Base-by-base conservation (phyloP, 2,329 filamentous ascomycete species). In the Lachnellula willkommii region DNA sequence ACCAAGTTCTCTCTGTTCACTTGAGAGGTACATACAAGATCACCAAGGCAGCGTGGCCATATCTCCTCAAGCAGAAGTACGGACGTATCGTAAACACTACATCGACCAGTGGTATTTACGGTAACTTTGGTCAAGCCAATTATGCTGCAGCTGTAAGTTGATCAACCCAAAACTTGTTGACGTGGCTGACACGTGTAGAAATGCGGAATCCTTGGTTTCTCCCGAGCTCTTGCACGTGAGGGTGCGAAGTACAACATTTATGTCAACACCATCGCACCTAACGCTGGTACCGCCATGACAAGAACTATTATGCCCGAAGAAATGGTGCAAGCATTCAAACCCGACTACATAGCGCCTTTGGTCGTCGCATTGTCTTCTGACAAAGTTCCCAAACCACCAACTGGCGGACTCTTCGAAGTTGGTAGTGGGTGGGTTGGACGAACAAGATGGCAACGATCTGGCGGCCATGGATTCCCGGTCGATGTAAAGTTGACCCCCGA, bases 51-150 rank as follows among this genome's bases (percentile, higher is more conserved):
- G 94, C 94, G 20, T 99, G 93, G 91, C 94, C 94, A 50, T 89
- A 95, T 74, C 89, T 99, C 80, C 80, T 97, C 52, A 96, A 96
- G 82, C 94, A 99, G 75, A 97, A 96, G 80, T 99, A 96, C 69
- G 94, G 94, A 64, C 90, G 94, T 68, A 85, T 99, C 59, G 80
- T 99, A 69, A 99, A 99, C 81, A 99, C 94, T 48, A 94, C 94
- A 42, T 95, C 90, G 37, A 97, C 94, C 49, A 95, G 89, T 66
- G 94, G 94, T 74, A 95, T 99, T 73, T 99, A 99, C 72, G 94
- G 94, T 66, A 99, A 96, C 82, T 99, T 99, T 72, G 94, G 94
- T 61, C 94, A 99, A 76, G 90, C 93, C 68, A 99, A 99, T 81
- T 99, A 99, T 74, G 83, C 94, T 60, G 90, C 93, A 57, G 89